Evolutionary conservation across 1,284 basidiomycete genomes (phyloP), one percentile per base, ranked within the genome.

Genomic region (Sparassis latifolia): DNA sequence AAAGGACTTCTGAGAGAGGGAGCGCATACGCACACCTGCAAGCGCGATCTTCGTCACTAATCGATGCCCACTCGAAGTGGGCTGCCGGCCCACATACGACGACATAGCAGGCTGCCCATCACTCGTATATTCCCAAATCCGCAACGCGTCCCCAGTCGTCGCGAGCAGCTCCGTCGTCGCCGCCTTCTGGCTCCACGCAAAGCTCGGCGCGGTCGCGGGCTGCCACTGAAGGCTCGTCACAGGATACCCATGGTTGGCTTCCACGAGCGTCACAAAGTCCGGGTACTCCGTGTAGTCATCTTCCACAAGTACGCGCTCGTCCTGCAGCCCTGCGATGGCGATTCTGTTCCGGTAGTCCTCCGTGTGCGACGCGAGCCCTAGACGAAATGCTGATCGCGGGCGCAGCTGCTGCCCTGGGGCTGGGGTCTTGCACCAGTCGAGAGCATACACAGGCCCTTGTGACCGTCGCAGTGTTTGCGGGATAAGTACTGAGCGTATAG

Each of bases 141-240:
- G 76, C 61, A 97, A 66, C 49, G 91, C 89, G 65, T 97, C 94
- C 29, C 89, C 90, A 0, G 91, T 93, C 3, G 91, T 95, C 10
- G 93, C 94, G 12, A 97, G 74, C 47, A 96, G 69, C 68, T 97
- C 94, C 41, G 84, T 76, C 12, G 71, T 68, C 3, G 73, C 69
- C 3, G 75, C 69, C 59, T 84, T 86, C 61, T 81, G 77, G 6
- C 78, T 73, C 86, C 84, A 90, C 42, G 73, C 66, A 60, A 79
- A 81, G 48, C 71, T 76, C 44, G 73, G 66, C 30, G 88, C 76
- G 28, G 78, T 76, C 3, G 80, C 76, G 27, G 91, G 90, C 58
- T 91, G 88, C 86, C 90, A 93, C 63, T 87, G 86, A 47, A 93
- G 65, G 62, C 79, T 84, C 5, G 89, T 92, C 5, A 87, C 87